Percentiles rank a stretch among this genome's conserved stretches.
Evolutionary conservation across 2,329 filamentous ascomycete species (phyloP).

Genomic region (Pseudogymnoascus sp.): DNA sequence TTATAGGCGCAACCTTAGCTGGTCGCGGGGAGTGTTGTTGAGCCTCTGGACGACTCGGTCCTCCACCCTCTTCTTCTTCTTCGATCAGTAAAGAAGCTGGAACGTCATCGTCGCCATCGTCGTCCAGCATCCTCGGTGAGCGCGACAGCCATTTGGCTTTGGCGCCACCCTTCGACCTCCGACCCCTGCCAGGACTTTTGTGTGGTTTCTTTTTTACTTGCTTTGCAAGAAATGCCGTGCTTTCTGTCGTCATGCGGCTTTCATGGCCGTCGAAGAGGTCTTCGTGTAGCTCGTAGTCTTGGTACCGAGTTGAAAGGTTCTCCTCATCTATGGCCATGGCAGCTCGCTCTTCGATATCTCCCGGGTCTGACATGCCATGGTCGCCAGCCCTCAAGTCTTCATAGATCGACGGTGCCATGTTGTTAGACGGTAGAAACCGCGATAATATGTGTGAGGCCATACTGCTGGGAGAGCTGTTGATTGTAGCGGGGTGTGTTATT

Average conservation of each 20-base stretch:
- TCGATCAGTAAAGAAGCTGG: slow-evolving; percentile 57
- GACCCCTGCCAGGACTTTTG: slow-evolving; percentile 8
- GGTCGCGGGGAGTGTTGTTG: slow-evolving; percentile 15
- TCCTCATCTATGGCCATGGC: slow-evolving; percentile 29
- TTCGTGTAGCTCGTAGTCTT: slow-evolving; percentile 26
- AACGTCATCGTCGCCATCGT: slow-evolving; percentile 43
- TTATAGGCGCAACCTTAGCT: background rate
- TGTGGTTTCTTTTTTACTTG: slow-evolving; percentile 15
- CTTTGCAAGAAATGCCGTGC: slow-evolving; percentile 24
- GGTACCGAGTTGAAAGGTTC: slow-evolving; percentile 23
- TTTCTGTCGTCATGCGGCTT: slow-evolving; percentile 25
- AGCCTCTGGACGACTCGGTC: slow-evolving; percentile 16
- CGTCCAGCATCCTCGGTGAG: slow-evolving; percentile 29
- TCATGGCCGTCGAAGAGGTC: slow-evolving; percentile 26
- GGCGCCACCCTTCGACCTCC: slow-evolving; percentile 11
- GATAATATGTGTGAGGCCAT: slow-evolving; percentile 30
- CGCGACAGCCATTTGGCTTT: slow-evolving; percentile 23
- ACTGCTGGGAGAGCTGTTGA: slow-evolving; percentile 17
- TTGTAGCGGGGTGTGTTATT: background rate
- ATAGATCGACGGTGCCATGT: slow-evolving; percentile 28
- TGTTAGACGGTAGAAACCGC: slow-evolving; percentile 26
- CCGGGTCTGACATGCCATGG: slow-evolving; percentile 20
- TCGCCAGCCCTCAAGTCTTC: slow-evolving; percentile 29
- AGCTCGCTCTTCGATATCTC: slow-evolving; percentile 27
- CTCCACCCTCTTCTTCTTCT: slow-evolving; percentile 23